Conservation (phyloP, 352 stramenopile genomes). For the Phytophthora palmivora region DNA sequence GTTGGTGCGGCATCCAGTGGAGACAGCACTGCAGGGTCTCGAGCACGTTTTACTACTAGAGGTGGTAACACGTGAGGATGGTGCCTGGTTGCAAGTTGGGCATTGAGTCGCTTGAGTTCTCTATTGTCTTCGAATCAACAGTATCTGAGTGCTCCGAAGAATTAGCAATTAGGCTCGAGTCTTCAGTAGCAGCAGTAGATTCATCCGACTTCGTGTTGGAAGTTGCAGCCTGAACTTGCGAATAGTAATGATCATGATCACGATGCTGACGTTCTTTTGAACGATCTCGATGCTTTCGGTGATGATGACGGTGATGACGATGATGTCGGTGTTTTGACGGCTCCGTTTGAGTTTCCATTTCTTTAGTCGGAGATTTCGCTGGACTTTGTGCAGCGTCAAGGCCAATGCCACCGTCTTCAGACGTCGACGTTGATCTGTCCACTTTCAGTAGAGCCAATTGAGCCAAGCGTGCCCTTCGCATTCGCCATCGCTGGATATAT, state of each 20-base stretch:
- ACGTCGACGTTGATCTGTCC: constrained; percentile 28
- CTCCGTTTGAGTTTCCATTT: constrained; percentile 35
- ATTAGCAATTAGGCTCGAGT: neutral
- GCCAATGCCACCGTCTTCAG: constrained; percentile 6
- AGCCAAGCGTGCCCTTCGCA: constrained; percentile 31
- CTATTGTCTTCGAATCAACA: constrained; percentile 3
- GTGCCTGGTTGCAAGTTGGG: neutral
- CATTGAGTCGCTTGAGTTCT: constrained; percentile 1
- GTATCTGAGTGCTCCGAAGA: constrained; percentile 4
- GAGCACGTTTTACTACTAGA: constrained; percentile 25
- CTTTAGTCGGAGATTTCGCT: constrained; percentile 27
- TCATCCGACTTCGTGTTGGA: neutral
- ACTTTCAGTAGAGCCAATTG: constrained; percentile 23
- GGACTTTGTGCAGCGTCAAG: constrained; percentile 1
- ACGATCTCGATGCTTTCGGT: constrained; percentile 24
- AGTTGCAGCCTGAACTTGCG: neutral
- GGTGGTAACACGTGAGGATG: constrained; percentile 25
- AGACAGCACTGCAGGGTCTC: constrained; percentile 8
- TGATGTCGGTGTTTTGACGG: constrained; percentile 11
- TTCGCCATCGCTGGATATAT: constrained; percentile 68
- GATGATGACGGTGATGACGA: constrained; percentile 24
- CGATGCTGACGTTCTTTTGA: constrained; percentile 6
- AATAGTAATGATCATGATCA: neutral
- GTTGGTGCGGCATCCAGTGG: constrained; percentile 16
- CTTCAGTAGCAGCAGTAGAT: neutral